phyloP scores from a whole-genome alignment of 495 filamentous ascomycete species.

The Penicillium cosmopolitanum region DNA sequence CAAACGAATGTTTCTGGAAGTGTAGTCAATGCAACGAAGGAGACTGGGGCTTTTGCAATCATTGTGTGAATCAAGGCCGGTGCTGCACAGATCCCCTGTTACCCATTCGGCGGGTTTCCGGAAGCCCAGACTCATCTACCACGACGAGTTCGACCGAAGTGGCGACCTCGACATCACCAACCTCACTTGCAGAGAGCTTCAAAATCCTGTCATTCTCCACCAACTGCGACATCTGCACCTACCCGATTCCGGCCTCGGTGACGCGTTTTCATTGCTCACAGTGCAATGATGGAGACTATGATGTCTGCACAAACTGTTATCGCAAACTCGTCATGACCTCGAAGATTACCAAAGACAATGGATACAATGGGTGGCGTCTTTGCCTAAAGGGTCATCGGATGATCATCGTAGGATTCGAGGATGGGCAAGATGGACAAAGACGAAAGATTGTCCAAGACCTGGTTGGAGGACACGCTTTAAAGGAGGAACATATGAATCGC shows the following conservation, averaged over 20 bases:
- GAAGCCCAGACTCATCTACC: constrained; percentile 25
- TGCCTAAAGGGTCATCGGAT: constrained; percentile 83
- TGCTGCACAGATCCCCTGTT: constrained; percentile 79
- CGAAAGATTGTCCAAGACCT: constrained; percentile 64
- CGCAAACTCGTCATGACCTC: constrained; percentile 59
- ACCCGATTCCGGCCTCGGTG: constrained; percentile 67
- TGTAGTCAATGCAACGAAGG: constrained; percentile 84
- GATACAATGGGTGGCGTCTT: constrained; percentile 76
- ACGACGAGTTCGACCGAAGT: constrained; percentile 27
- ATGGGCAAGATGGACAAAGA: constrained; percentile 59
- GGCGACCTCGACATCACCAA: constrained; percentile 10
- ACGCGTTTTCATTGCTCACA: constrained; percentile 75
- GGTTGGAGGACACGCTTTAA: constrained; percentile 70
- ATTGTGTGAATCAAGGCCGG: constrained; percentile 75
- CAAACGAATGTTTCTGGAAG: constrained; percentile 82
- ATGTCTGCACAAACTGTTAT: constrained; percentile 82
- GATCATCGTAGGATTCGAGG: constrained; percentile 75
- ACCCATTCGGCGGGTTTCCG: constrained; percentile 57
- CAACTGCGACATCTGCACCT: constrained; percentile 73
- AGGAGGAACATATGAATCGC: constrained; percentile 52
- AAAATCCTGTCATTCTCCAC: constrained; percentile 68
- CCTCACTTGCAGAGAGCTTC: constrained; percentile 32
- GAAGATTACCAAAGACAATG: constrained; percentile 72
- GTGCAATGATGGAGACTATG: constrained; percentile 76
- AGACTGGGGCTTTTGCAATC: constrained; percentile 88